Percentiles rank a stretch among this genome's conserved stretches.
These are phyloP conservation scores for Physaria fendleri DNA, from an alignment of 345 rosid genomes.

Conservation along the genomic window DNA sequence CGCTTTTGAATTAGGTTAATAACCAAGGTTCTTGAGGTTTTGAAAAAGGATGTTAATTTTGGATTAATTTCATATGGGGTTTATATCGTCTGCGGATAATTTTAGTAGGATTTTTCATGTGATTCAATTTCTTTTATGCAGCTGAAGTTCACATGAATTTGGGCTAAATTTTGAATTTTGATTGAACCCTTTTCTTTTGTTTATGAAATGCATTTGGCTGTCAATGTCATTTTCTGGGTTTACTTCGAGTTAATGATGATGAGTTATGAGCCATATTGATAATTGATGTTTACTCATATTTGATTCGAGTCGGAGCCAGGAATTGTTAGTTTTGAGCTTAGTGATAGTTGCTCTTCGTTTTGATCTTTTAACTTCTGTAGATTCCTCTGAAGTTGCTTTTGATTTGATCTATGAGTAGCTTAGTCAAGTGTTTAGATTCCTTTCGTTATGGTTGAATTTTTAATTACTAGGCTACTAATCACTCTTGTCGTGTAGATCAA, in stretches of 20 bases:
- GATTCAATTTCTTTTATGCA: slow-evolving; percentile 5
- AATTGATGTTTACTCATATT: too few species aligned
- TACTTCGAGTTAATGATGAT: neutral
- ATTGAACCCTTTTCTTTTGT: neutral
- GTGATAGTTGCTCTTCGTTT: neutral
- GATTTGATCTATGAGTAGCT: neutral
- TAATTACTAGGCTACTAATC: neutral
- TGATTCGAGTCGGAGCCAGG: neutral
- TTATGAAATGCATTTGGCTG: slow-evolving; percentile 8
- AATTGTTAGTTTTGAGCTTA: neutral
- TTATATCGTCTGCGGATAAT: neutral
- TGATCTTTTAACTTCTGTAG: neutral
- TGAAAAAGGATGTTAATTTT: neutral
- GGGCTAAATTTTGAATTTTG: neutral
- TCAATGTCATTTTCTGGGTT: neutral
- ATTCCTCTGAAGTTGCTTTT: neutral
- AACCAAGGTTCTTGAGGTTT: neutral
- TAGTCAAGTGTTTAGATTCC: neutral
- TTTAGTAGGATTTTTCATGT: neutral
- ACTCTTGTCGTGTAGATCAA: neutral
- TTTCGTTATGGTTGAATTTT: neutral
- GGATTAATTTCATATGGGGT: neutral
- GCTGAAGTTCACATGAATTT: slow-evolving; percentile 10
- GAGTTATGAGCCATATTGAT: neutral
- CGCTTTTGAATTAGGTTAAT: neutral